Percentiles rank a stretch among this genome's conserved stretches.
These are phyloP conservation scores for Raphidocelis subcapitata DNA, from an alignment of 139 green algal genomes.

Conservation along the genomic window DNA sequence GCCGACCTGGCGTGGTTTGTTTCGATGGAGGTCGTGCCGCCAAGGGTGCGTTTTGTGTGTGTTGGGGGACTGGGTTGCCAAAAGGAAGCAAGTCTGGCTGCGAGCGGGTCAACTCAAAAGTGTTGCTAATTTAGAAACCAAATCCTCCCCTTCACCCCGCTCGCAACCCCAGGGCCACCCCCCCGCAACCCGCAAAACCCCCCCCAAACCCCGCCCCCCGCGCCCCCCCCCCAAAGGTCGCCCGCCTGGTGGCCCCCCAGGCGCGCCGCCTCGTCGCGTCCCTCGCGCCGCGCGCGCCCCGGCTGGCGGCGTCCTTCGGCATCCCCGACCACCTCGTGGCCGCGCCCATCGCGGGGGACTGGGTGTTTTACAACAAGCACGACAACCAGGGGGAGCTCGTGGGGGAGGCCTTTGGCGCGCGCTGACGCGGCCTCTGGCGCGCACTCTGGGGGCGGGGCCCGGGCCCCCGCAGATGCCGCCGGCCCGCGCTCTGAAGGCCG, in stretches of 20 bases:
- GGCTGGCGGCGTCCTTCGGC: conserved; percentile 74
- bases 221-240: neutral
- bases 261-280: neutral
- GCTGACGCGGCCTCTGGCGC: neutral
- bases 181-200: too few species aligned
- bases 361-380: conserved; percentile 77
- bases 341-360: conserved; percentile 84
- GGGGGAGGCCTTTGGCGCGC: conserved; percentile 9
- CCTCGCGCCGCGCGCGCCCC: conserved; percentile 15
- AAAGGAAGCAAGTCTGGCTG: too few species aligned
- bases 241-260: neutral
- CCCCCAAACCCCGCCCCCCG: too few species aligned
- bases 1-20: conserved; percentile 78
- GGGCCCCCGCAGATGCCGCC: too few species aligned
- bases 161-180: too few species aligned
- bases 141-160: too few species aligned
- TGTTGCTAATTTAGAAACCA: too few species aligned
- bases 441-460: too few species aligned
- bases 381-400: conserved; percentile 66
- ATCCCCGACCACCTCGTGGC: conserved; percentile 85
- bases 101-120: too few species aligned
- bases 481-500: too few species aligned
- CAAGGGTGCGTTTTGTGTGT: conserved; percentile 25
- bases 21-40: conserved; percentile 53
- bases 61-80: neutral